phyloP scores from a whole-genome alignment of 345 rosid genomes.

The Angophora floribunda region DNA sequence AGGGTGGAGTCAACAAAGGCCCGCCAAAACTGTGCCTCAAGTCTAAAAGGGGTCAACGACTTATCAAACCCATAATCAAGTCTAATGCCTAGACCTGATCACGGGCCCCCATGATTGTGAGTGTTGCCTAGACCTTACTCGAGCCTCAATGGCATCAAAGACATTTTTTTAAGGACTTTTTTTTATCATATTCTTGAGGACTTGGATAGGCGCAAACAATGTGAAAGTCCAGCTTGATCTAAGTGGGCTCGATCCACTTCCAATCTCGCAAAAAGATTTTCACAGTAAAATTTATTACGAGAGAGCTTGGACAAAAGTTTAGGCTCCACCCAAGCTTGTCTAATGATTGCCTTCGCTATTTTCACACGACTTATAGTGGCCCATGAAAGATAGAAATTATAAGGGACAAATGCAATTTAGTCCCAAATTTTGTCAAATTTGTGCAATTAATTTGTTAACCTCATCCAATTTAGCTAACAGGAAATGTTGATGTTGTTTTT shows the following conservation, averaged over 20 bases:
- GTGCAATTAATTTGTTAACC: not conserved
- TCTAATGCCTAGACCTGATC: fast-evolving
- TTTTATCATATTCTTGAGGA: not conserved
- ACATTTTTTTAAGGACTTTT: not conserved
- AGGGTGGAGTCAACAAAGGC: not conserved
- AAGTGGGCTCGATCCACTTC: not conserved
- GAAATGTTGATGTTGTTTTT: fast-evolving
- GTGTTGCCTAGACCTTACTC: not conserved
- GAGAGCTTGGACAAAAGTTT: not conserved
- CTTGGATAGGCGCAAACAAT: not conserved
- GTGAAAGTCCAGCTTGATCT: not conserved
- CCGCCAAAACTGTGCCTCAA: not conserved
- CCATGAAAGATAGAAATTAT: not conserved
- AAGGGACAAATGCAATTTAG: not conserved
- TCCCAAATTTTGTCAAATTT: too few relatives aligned
- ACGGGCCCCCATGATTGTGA: fast-evolving
- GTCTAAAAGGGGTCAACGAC: not conserved
- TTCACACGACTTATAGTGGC: not conserved
- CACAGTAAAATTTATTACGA: fast-evolving
- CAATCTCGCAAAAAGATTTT: not conserved
- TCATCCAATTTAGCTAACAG: fast-evolving
- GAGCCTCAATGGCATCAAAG: not conserved
- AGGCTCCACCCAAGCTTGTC: not conserved
- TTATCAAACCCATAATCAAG: fast-evolving
- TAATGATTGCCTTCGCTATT: not conserved